Conservation (phyloP, 2,329 filamentous ascomycete genomes). For the Sarocladium strictum region DNA sequence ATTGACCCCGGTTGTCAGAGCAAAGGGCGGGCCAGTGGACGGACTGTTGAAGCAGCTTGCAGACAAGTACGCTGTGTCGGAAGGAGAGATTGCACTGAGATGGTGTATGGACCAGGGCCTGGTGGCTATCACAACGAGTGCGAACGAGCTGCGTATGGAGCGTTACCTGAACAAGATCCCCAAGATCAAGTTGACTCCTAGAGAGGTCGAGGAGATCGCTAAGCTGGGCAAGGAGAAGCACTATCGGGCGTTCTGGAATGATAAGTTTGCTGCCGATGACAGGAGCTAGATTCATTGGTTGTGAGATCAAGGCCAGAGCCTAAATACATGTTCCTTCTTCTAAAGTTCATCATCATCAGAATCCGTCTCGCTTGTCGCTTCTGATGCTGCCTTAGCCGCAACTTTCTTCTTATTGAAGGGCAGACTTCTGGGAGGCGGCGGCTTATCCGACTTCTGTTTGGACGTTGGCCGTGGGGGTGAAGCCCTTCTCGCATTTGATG, state of each 20-base stretch:
- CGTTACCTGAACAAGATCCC: constrained; percentile 45
- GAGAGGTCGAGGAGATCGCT: constrained; percentile 52
- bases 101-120: constrained; percentile 57
- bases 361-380: constrained; percentile 41
- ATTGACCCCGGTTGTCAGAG: constrained; percentile 43
- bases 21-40: constrained; percentile 48
- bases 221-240: constrained; percentile 54
- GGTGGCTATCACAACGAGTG: constrained; percentile 54
- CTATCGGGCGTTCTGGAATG: constrained; percentile 52
- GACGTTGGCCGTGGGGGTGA: constrained; percentile 6
- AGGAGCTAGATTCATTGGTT: constrained; percentile 18
- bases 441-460: constrained; percentile 19
- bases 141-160: constrained; percentile 50
- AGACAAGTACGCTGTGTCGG: constrained; percentile 51
- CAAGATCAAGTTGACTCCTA: constrained; percentile 51
- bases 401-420: constrained; percentile 38
- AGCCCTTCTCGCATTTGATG: constrained; percentile 8
- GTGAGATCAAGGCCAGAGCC: not conserved
- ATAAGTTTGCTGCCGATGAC: constrained; percentile 48
- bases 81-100: constrained; percentile 50
- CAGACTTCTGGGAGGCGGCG: constrained; percentile 34
- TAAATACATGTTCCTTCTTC: not conserved
- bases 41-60: constrained; percentile 43
- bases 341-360: constrained; percentile 53
- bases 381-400: constrained; percentile 14